These are phyloP conservation scores for Fremontodendron californicum DNA, from an alignment of 345 rosid species.

Conservation along the genomic window DNA sequence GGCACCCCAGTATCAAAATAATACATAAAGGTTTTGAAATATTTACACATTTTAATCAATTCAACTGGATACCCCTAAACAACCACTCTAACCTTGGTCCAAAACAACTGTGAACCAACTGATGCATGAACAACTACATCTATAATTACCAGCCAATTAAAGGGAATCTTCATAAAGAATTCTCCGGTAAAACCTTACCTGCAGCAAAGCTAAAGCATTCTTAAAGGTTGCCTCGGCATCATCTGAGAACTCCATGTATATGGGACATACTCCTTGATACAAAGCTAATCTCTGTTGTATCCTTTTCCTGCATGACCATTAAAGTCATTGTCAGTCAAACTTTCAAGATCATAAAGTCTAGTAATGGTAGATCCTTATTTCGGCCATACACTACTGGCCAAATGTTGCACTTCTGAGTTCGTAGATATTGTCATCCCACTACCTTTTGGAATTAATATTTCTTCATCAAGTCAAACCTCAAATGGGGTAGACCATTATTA, in stretches of 20 bases:
- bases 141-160: neutral
- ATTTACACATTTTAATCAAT: neutral
- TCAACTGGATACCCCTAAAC: neutral
- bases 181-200: constrained; percentile 36
- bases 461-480: neutral
- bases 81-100: neutral
- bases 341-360: too few relatives aligned
- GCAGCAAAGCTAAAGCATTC: constrained; percentile 62
- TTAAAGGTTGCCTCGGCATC: constrained; percentile 88
- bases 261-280: constrained; percentile 92
- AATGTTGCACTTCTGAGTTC: neutral
- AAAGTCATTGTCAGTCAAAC: constrained; percentile 1
- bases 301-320: constrained; percentile 55
- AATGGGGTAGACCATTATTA: neutral
- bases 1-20: neutral
- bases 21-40: neutral
- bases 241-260: constrained; percentile 79
- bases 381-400: neutral
- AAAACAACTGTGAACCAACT: neutral
- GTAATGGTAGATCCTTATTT: neutral
- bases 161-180: neutral
- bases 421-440: neutral
- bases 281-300: constrained; percentile 82
- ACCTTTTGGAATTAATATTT: neutral
- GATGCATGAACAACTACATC: neutral